phyloP scores from a whole-genome alignment of 352 stramenopile species.

The Phytopythium vexans region DNA sequence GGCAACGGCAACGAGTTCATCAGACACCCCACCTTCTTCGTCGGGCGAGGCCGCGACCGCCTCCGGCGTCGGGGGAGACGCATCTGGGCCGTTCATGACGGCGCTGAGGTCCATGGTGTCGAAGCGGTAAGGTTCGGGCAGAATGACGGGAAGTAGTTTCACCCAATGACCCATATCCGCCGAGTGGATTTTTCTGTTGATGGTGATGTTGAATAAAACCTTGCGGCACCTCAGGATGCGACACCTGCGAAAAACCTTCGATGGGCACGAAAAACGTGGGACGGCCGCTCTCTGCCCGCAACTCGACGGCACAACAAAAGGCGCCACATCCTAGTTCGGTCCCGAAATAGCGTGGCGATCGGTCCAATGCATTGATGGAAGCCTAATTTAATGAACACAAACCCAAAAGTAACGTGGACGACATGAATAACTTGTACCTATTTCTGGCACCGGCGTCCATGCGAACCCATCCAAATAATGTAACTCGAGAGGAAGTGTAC shows the following conservation, averaged over 20 bases:
- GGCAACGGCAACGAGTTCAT: background rate
- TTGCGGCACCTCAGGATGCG: too few species aligned
- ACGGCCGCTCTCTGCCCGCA: too few species aligned
- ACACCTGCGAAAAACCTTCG: too few species aligned
- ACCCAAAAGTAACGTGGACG: too few species aligned
- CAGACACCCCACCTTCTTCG: background rate
- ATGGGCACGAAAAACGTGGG: too few species aligned
- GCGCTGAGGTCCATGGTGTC: slow-evolving; percentile 8
- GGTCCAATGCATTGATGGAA: background rate
- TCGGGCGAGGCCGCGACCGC: background rate
- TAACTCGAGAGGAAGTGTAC: background rate
- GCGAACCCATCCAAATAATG: slow-evolving; percentile 2
- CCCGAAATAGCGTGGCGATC: background rate
- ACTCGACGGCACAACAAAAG: too few species aligned
- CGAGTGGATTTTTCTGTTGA: too few species aligned
- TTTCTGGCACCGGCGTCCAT: too few species aligned
- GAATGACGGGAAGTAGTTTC: background rate
- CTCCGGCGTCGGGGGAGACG: background rate
- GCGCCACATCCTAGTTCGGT: background rate
- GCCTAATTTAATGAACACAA: background rate
- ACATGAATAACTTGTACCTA: too few species aligned
- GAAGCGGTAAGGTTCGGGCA: background rate
- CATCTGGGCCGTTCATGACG: slow-evolving; percentile 7
- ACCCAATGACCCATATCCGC: background rate
- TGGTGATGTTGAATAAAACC: too few species aligned